Base-by-base conservation (phyloP, 495 filamentous ascomycete species). In the Corynascus novoguineensis region DNA sequence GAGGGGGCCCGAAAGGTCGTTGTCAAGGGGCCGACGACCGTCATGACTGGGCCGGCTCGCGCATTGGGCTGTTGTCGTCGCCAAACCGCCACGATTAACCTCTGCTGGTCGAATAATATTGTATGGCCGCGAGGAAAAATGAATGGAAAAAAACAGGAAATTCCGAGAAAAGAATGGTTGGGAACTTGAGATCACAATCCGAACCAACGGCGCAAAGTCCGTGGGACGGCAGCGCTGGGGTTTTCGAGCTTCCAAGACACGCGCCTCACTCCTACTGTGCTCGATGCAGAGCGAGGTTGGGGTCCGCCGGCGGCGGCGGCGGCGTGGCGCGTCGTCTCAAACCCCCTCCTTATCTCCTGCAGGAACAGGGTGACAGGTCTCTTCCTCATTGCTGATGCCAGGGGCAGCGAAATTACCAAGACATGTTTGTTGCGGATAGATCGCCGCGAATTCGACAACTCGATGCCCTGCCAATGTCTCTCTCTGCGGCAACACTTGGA, bases 21-120 rank as follows among this genome's bases (percentile, higher is more conserved):
- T 38, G 68, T 71, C 58, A 71, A 64, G 38, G 64, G 59, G 32
- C 66, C 68, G 61, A 66, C 49, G 50, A 50, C 53, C 41, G 64
- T 65, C 68, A 69, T 71, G 59, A 27, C 66, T 55, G 61, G 34
- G 60, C 57, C 50, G 50, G 25, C 47, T 40, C 60, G 54, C 24
- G 44, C 64, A 61, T 61, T 41, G 48, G 45, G 52, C 25, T 44
- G 29, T 48, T 38, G 42, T 19, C 42, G 45, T 35, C 40, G 62
- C 53, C 52, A 62, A 57, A 59, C 53, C 64, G 57, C 58, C 52
- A 40, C 62, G 2, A 58, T 19, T 24, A 21, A 32, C 40, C 3
- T 19, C 15, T 7, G 11, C 11, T 17, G 28, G n/a, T 34, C 25
- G 34, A 37, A 21, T 11, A 31, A 52, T 31, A 15, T n/a, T n/a